Conservation (phyloP, 495 filamentous ascomycete genomes). For the Aspergillus nanangensis region DNA sequence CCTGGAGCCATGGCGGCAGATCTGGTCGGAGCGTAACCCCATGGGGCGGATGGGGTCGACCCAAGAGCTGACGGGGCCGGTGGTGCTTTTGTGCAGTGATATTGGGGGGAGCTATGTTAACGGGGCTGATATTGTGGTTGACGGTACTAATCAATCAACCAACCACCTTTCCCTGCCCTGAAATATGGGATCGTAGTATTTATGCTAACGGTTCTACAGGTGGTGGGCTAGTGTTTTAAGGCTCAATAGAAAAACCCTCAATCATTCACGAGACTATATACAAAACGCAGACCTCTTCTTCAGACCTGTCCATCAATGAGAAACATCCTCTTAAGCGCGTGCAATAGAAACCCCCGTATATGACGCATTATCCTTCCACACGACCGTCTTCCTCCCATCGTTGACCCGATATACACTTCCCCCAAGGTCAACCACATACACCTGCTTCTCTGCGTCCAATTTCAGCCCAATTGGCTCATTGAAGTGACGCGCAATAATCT, state of each 20-base stretch:
- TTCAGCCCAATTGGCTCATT: slow-evolving; percentile 45
- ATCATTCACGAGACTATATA: too few species aligned
- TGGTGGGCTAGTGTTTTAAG: background rate
- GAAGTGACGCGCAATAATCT: slow-evolving; percentile 36
- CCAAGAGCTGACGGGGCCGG: slow-evolving; percentile 61
- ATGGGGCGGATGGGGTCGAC: slow-evolving; percentile 65
- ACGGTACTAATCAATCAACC: slow-evolving; percentile 39
- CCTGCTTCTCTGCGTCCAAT: slow-evolving; percentile 30
- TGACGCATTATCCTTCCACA: slow-evolving; percentile 21
- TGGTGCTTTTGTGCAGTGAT: slow-evolving; percentile 57
- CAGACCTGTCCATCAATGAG: too few species aligned
- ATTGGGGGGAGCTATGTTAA: slow-evolving; percentile 65
- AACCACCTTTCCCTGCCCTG: too few species aligned
- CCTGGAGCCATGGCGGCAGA: slow-evolving; percentile 46
- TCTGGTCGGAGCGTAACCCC: slow-evolving; percentile 61
- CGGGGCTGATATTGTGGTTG: slow-evolving; percentile 56
- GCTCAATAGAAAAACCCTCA: too few species aligned
- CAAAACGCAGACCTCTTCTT: too few species aligned
- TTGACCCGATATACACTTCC: slow-evolving; percentile 42
- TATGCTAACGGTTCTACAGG: background rate
- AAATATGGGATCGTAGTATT: too few species aligned
- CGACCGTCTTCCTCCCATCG: slow-evolving; percentile 34
- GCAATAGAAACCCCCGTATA: slow-evolving; percentile 24
- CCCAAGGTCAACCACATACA: slow-evolving; percentile 43
- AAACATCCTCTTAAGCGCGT: too few species aligned